Evolutionary conservation across 2,329 filamentous ascomycete genomes (phyloP).

Genomic region (Colletotrichum higginsianum): DNA sequence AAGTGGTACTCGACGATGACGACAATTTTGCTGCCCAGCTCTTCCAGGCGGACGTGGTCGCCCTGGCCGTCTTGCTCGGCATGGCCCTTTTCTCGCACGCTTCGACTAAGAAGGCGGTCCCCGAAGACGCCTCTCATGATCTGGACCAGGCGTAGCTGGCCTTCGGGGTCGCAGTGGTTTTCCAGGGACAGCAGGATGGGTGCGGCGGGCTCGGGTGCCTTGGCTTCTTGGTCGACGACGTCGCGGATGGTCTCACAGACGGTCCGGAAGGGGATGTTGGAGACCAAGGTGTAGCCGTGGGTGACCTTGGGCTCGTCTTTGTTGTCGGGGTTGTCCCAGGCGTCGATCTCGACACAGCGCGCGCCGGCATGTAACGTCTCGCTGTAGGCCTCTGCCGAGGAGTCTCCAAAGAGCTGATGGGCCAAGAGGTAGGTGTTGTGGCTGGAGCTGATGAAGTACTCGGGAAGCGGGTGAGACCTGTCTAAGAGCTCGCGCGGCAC

Average conservation of each 20-base stretch:
- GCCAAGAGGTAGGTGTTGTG: slow-evolving; percentile 82
- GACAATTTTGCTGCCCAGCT: slow-evolving; percentile 74
- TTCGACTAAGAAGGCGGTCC: slow-evolving; percentile 70
- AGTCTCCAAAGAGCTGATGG: slow-evolving; percentile 77
- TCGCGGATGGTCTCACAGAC: slow-evolving; percentile 78
- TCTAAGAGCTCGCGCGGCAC: slow-evolving; percentile 70
- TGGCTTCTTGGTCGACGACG: slow-evolving; percentile 71
- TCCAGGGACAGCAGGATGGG: slow-evolving; percentile 77
- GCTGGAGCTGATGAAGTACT: slow-evolving; percentile 81
- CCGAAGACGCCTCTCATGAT: slow-evolving; percentile 78
- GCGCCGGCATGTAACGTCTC: slow-evolving; percentile 74
- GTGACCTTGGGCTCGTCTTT: slow-evolving; percentile 78
- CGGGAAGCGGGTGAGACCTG: slow-evolving; percentile 72
- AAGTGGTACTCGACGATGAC: slow-evolving; percentile 79
- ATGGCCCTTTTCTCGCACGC: slow-evolving; percentile 69
- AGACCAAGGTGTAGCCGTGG: slow-evolving; percentile 78
- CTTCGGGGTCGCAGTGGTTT: slow-evolving; percentile 74
- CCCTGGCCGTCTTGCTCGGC: slow-evolving; percentile 66
- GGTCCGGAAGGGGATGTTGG: slow-evolving; percentile 73
- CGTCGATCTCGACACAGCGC: slow-evolving; percentile 81
- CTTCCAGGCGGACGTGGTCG: slow-evolving; percentile 70
- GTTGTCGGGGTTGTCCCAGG: slow-evolving; percentile 76
- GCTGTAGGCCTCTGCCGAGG: slow-evolving; percentile 74
- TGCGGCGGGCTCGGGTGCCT: slow-evolving; percentile 60
- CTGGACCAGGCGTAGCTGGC: slow-evolving; percentile 72